Conservation (phyloP, 1,284 basidiomycete genomes). For the Trametes sp. region DNA sequence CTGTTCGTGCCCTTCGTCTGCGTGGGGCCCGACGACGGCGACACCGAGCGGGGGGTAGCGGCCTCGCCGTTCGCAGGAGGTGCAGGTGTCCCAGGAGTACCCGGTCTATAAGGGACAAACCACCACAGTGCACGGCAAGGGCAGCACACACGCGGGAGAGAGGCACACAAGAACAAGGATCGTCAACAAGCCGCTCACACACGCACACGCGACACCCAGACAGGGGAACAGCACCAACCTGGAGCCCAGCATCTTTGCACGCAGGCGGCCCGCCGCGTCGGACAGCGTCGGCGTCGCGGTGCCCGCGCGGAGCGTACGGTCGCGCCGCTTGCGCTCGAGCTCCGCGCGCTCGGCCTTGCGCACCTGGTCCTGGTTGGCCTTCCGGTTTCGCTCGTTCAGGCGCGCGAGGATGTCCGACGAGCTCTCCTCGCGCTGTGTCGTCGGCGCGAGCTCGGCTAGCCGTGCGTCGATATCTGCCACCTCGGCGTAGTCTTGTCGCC, state of each 20-base stretch:
- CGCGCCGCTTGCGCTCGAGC: conserved; percentile 67
- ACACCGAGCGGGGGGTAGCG: conserved; percentile 46
- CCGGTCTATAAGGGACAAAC: conserved; percentile 34
- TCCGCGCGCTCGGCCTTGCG: conserved; percentile 78
- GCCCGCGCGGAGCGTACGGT: conserved; percentile 64
- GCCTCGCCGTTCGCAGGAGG: conserved; percentile 37
- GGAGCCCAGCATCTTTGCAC: conserved; percentile 56
- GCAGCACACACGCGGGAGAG: neutral
- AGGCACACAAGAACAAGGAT: conserved; percentile 1
- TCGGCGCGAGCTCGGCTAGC: conserved; percentile 47
- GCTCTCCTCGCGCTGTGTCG: conserved; percentile 44
- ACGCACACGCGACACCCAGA: conserved; percentile 33
- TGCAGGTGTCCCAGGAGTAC: conserved; percentile 60
- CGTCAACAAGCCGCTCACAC: conserved; percentile 24
- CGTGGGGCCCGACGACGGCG: conserved; percentile 41
- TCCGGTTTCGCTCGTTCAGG: conserved; percentile 90
- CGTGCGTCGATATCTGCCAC: conserved; percentile 67
- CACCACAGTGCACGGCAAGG: neutral
- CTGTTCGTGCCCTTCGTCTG: conserved; percentile 42
- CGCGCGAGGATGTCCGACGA: conserved; percentile 66
- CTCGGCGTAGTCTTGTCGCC: conserved; percentile 72
- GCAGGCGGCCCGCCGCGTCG: conserved; percentile 68
- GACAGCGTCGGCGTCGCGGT: conserved; percentile 50
- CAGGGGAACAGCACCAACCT: conserved; percentile 25
- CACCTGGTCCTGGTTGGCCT: conserved; percentile 81